Evolutionary conservation across 2,329 filamentous ascomycete genomes (phyloP), one percentile per base, ranked within the genome.

Genomic region (Claviceps africana): DNA sequence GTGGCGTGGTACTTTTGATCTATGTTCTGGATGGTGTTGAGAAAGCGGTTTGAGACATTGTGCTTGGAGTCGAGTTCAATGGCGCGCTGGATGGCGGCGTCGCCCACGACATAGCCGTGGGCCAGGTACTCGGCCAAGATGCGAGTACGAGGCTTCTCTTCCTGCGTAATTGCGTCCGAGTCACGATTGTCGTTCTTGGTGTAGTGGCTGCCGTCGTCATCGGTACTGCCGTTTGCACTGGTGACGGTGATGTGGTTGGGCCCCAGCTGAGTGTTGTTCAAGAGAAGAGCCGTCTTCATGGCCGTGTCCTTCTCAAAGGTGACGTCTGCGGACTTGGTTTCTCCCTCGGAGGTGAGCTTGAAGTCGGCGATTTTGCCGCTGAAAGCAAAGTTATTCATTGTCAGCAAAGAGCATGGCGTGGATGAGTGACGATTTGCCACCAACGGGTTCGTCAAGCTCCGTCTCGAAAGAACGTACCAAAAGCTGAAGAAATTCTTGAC

Each of bases 401-500:
- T 50, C 22, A 48, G 35, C 44, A 15, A 42, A 7, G 15, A 21
- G 9, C n/a, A 40, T 21, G 15, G n/a, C 9, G 17, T 40, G 30
- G 30, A 31, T 9, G 9, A n/a, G n/a, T n/a, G n/a, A n/a, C n/a
- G n/a, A n/a, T n/a, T n/a, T n/a, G n/a, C n/a, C n/a, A n/a, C n/a
- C n/a, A n/a, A n/a, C n/a, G n/a, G n/a, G n/a, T n/a, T n/a, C n/a
- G n/a, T n/a, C n/a, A n/a, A n/a, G n/a, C n/a, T n/a, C n/a, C n/a
- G n/a, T n/a, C 31, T 35, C 8, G 10, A 9, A 10, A 4, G 31
- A 28, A 55, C 80, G 67, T 77, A 91, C 88, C 81, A 85, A 72
- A 97, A 97, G 75, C 86, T 93, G 77, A 98, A 98, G 78, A 98
- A 98, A 66, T 95, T 90, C 65, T 82, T 82, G 62, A 98, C 83